phyloP scores from a whole-genome alignment of 2,329 filamentous ascomycete genomes.

The Leptodontidium sp. region DNA sequence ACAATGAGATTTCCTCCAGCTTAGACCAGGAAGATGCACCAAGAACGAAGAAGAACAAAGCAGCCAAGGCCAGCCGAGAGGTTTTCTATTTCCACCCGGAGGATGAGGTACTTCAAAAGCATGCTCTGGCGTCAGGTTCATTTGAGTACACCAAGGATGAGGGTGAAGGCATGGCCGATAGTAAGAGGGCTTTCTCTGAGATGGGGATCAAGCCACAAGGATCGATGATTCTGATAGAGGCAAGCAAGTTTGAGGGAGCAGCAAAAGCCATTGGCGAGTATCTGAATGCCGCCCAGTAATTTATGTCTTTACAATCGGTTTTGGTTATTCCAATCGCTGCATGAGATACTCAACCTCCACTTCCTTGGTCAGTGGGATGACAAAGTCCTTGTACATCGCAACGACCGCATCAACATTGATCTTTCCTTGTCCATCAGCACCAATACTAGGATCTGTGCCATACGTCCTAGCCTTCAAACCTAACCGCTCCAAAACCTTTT shows the following conservation, averaged over 20 bases:
- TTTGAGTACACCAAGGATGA: slow-evolving; percentile 82
- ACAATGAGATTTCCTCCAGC: slow-evolving; percentile 84
- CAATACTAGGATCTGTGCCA: slow-evolving; percentile 82
- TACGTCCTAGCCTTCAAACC: slow-evolving; percentile 92
- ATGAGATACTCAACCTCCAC: slow-evolving; percentile 99
- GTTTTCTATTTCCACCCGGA: slow-evolving; percentile 95
- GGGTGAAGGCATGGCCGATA: slow-evolving; percentile 83
- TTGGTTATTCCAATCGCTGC: slow-evolving; percentile 70
- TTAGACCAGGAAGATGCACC: slow-evolving; percentile 72
- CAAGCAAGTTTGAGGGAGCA: slow-evolving; percentile 75
- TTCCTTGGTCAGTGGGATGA: slow-evolving; percentile 97
- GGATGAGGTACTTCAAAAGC: slow-evolving; percentile 85
- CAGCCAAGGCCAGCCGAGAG: slow-evolving; percentile 65
- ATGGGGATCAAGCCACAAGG: slow-evolving; percentile 86
- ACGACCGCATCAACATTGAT: slow-evolving; percentile 94
- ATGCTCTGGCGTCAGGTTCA: slow-evolving; percentile 73
- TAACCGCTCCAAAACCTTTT: slow-evolving; percentile 87
- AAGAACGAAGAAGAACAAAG: slow-evolving; percentile 73
- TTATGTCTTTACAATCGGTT: slow-evolving; percentile 30
- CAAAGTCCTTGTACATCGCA: slow-evolving; percentile 87
- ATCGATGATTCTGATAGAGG: slow-evolving; percentile 87
- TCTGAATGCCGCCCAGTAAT: slow-evolving; percentile 62
- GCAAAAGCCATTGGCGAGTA: slow-evolving; percentile 81
- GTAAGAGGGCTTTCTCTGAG: slow-evolving; percentile 94
- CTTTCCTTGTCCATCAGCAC: slow-evolving; percentile 70